phyloP scores from a whole-genome alignment of 1,139 yeast genomes.

The Hyphopichia buzzinii region DNA sequence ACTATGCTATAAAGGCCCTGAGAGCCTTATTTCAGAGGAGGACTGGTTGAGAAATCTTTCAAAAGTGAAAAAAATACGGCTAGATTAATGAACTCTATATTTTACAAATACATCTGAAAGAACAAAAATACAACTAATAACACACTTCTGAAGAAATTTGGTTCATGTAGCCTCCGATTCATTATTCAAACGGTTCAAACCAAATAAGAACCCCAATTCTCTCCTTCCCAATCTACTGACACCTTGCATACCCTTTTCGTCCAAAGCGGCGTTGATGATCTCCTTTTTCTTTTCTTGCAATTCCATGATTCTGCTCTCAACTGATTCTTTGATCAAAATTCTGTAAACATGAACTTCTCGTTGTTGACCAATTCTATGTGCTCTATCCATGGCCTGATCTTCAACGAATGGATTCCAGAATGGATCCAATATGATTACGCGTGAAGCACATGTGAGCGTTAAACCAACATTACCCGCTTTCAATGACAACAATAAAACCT shows the following conservation, averaged over 20 bases:
- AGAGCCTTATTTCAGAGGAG: constrained; percentile 24
- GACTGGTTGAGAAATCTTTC: constrained; percentile 37
- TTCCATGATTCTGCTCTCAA: constrained; percentile 81
- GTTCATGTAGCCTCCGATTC: not conserved
- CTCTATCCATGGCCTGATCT: constrained; percentile 94
- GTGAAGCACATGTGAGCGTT: constrained; percentile 90
- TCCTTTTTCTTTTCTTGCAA: constrained; percentile 74
- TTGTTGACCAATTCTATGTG: constrained; percentile 88
- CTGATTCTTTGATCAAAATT: constrained; percentile 62
- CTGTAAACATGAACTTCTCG: constrained; percentile 73
- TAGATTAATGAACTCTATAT: constrained; percentile 1
- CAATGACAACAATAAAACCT: constrained; percentile 68
- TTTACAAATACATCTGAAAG: not conserved
- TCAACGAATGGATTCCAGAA: constrained; percentile 97
- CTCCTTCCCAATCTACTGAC: constrained; percentile 64
- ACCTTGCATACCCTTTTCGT: constrained; percentile 66
- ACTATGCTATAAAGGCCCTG: constrained; percentile 21
- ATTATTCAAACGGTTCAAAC: constrained; percentile 44
- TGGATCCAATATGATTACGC: constrained; percentile 86
- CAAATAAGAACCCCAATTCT: constrained; percentile 80
- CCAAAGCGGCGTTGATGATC: constrained; percentile 72
- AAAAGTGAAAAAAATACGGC: constrained; percentile 36
- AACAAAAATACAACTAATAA: not conserved
- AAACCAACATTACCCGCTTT: constrained; percentile 93
- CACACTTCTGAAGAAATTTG: not conserved